A percentile compares a stretch with the other conserved stretches of the same genome.
These are phyloP conservation scores for Monosporascus ibericus DNA, from an alignment of 2,329 filamentous ascomycete genomes.

Conservation along the genomic window DNA sequence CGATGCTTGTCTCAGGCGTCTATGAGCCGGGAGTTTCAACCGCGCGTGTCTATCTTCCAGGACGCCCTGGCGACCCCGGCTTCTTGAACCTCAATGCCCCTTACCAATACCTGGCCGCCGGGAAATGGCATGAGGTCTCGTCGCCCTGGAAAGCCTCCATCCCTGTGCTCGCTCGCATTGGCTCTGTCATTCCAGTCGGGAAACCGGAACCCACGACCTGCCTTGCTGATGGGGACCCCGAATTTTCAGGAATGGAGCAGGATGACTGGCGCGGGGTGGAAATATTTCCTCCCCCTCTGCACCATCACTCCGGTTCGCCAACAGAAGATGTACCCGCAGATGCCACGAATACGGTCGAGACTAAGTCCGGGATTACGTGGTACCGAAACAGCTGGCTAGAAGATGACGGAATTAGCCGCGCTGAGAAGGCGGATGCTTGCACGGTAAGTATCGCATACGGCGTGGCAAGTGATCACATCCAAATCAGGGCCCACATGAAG, in stretches of 20 bases:
- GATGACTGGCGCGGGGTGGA: conserved; percentile 38
- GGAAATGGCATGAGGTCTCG: conserved; percentile 33
- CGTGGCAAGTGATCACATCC: conserved; percentile 10
- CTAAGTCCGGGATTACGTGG: conserved; percentile 1
- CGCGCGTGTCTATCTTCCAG: conserved; percentile 57
- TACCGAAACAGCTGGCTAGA: conserved; percentile 25
- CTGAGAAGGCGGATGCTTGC: conserved; percentile 18
- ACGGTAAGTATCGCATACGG: conserved; percentile 16
- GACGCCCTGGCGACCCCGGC: conserved; percentile 41
- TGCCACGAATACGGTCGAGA: neutral
- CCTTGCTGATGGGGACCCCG: conserved; percentile 28
- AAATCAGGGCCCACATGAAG: conserved; percentile 9
- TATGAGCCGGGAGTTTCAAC: conserved; percentile 52
- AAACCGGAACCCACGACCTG: conserved; percentile 28
- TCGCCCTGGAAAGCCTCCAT: conserved; percentile 38
- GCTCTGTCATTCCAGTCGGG: conserved; percentile 33
- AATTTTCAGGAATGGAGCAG: conserved; percentile 31
- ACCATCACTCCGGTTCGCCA: conserved; percentile 10
- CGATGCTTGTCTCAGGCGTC: conserved; percentile 60
- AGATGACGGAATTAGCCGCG: conserved; percentile 24
- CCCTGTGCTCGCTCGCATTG: conserved; percentile 32
- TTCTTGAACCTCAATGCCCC: conserved; percentile 59
- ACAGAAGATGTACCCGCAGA: neutral
- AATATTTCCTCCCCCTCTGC: conserved; percentile 31
- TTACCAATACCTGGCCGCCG: conserved; percentile 46